These are phyloP conservation scores for Zygosaccharomyces bisporus DNA, from an alignment of 805 yeast species.

Conservation along the genomic window DNA sequence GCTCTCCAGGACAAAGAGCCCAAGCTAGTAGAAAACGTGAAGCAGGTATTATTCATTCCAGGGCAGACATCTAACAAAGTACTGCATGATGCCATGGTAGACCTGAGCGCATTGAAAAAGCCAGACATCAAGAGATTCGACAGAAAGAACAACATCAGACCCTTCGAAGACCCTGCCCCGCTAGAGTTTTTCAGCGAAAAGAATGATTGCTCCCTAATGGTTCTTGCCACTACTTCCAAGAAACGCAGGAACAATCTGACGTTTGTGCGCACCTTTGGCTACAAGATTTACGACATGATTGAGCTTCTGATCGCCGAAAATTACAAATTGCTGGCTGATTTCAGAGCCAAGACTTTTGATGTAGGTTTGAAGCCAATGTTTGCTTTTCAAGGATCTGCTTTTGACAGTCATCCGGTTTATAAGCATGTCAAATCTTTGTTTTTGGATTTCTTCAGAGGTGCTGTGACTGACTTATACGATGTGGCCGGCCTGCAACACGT, in stretches of 20 bases:
- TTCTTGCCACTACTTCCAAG: conserved; percentile 74
- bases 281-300: conserved; percentile 88
- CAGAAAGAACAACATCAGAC: conserved; percentile 83
- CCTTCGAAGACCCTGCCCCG: conserved; percentile 84
- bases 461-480: conserved; percentile 75
- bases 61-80: conserved; percentile 77
- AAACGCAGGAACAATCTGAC: conserved; percentile 91
- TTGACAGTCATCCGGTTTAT: conserved; percentile 83
- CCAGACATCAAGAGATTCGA: conserved; percentile 84
- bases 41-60: conserved; percentile 86
- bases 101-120: conserved; percentile 83
- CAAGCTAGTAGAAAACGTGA: conserved; percentile 83
- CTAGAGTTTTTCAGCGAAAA: conserved; percentile 93
- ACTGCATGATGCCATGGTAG: conserved; percentile 85
- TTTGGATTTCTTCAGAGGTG: conserved; percentile 87
- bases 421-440: conserved; percentile 84
- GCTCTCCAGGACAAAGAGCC: conserved; percentile 87
- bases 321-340: conserved; percentile 71
- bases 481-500: conserved; percentile 94
- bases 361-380: conserved; percentile 94
- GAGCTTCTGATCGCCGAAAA: conserved; percentile 73
- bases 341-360: conserved; percentile 73
- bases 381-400: conserved; percentile 85
- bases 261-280: conserved; percentile 85
- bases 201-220: conserved; percentile 84